These are phyloP conservation scores for Penicillium sclerotigenum DNA, from an alignment of 2,329 filamentous ascomycete species.

Conservation along the genomic window DNA sequence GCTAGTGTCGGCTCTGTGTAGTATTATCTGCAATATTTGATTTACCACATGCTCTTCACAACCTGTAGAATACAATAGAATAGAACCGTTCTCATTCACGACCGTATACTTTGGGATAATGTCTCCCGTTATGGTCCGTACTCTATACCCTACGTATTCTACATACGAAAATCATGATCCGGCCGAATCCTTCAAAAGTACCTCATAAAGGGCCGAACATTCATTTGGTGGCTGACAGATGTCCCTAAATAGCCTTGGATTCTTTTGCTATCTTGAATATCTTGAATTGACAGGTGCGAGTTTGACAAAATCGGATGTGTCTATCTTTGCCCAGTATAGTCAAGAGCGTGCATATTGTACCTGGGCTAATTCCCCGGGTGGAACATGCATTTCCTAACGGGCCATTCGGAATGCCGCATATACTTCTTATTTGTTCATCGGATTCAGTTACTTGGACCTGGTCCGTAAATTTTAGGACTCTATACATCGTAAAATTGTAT, in stretches of 20 bases:
- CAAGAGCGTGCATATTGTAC: constrained; percentile 6
- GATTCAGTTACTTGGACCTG: background rate
- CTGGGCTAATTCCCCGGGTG: constrained; percentile 10
- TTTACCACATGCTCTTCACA: background rate
- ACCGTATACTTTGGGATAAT: background rate
- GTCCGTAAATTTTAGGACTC: background rate
- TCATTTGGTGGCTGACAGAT: background rate
- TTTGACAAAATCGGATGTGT: constrained; percentile 1
- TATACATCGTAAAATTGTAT: background rate
- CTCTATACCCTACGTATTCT: background rate
- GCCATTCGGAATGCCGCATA: constrained; percentile 10
- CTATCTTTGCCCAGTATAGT: constrained; percentile 10
- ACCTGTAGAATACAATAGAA: background rate
- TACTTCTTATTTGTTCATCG: background rate
- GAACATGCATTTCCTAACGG: constrained; percentile 2
- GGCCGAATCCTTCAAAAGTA: background rate
- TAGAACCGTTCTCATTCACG: background rate
- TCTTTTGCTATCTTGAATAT: background rate
- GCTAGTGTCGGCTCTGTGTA: background rate
- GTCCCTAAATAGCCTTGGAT: background rate
- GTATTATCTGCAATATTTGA: background rate
- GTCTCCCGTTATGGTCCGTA: background rate
- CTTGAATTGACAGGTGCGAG: constrained; percentile 10
- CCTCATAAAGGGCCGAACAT: background rate
- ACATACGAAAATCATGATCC: background rate